Conservation (phyloP, 768 basidiomycete genomes). For the Tephrocybe sp. region DNA sequence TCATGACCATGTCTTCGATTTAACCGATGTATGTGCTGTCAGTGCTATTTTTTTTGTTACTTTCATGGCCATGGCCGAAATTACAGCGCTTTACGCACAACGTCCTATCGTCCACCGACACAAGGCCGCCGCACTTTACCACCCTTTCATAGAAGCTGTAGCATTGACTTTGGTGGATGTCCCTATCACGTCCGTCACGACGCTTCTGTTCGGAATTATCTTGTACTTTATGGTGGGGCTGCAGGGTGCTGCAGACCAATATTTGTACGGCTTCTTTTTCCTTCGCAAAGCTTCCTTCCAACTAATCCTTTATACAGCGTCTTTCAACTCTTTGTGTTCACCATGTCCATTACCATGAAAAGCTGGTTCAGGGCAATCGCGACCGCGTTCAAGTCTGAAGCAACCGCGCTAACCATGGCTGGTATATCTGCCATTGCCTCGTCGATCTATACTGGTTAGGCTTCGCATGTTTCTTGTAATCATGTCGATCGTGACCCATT, state of each 20-base stretch:
- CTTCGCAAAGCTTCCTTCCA: neutral
- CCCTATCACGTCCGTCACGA: slow-evolving; percentile 53
- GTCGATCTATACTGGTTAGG: slow-evolving; percentile 46
- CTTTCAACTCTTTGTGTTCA: slow-evolving; percentile 56
- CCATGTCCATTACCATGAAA: slow-evolving; percentile 66
- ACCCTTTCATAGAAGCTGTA: slow-evolving; percentile 27
- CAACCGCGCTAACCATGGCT: slow-evolving; percentile 55
- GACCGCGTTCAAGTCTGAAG: slow-evolving; percentile 55
- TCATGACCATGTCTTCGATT: neutral
- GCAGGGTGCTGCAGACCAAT: slow-evolving; percentile 55
- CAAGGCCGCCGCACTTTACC: slow-evolving; percentile 56
- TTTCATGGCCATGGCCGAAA: slow-evolving; percentile 18
- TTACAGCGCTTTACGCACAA: slow-evolving; percentile 50
- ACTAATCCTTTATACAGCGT: slow-evolving; percentile 36
- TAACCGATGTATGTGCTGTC: slow-evolving; percentile 3
- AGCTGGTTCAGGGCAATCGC: slow-evolving; percentile 73
- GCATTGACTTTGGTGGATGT: slow-evolving; percentile 63
- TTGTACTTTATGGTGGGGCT: slow-evolving; percentile 66
- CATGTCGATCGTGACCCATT: too few species aligned
- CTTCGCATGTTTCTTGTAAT: neutral
- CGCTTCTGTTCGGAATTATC: slow-evolving; percentile 43
- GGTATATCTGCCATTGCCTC: slow-evolving; percentile 46
- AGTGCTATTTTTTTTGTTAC: slow-evolving; percentile 14
- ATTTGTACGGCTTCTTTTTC: slow-evolving; percentile 50
- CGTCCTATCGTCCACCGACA: slow-evolving; percentile 62